Conservation (phyloP, 129 eudicot species). For the Ambrosia trifida region DNA sequence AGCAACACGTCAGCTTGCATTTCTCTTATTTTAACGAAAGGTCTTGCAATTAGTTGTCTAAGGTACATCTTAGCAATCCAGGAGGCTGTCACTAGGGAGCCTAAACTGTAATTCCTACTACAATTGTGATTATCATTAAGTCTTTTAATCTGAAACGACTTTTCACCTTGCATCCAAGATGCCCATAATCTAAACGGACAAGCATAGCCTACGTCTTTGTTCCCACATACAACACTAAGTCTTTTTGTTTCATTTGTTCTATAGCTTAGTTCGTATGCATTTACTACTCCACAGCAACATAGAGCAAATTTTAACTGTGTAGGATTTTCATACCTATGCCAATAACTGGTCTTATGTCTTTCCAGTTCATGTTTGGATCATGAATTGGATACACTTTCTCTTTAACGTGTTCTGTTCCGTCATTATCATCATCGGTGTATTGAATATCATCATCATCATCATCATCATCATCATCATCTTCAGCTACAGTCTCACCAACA, state of each 20-base stretch:
- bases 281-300: neutral
- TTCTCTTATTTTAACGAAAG: neutral
- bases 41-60: neutral
- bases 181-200: neutral
- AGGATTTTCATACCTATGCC: neutral
- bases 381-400: neutral
- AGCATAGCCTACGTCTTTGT: neutral
- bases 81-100: neutral
- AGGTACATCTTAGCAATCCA: neutral
- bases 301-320: neutral
- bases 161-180: neutral
- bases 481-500: neutral
- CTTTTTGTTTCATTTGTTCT: neutral
- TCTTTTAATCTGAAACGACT: neutral
- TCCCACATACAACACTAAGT: neutral
- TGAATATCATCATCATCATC: no score
- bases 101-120: conserved; percentile 2
- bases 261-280: neutral
- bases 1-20: neutral
- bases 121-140: neutral
- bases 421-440: neutral
- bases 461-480: neutral
- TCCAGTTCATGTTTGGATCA: neutral
- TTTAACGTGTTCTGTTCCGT: neutral
- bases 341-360: neutral